phyloP scores from a whole-genome alignment of 805 yeast genomes.

The Schwanniomyces occidentalis region DNA sequence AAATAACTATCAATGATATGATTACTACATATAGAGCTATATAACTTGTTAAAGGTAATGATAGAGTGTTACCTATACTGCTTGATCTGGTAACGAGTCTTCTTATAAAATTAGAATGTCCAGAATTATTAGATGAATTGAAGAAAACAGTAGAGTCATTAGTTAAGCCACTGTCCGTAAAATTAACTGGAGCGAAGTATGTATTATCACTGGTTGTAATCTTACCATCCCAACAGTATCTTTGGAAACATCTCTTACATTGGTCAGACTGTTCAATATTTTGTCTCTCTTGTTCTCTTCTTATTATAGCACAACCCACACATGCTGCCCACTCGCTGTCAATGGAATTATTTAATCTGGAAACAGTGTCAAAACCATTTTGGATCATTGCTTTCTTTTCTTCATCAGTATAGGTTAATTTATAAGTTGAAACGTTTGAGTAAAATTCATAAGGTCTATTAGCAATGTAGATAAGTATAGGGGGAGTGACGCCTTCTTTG shows the following conservation, averaged over 20 bases:
- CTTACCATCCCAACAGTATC: constrained; percentile 43
- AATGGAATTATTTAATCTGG: constrained; percentile 34
- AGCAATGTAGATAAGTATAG: constrained; percentile 39
- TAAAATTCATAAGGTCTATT: constrained; percentile 35
- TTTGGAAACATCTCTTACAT: constrained; percentile 35
- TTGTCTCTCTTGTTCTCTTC: constrained; percentile 41
- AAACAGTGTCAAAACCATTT: constrained; percentile 38
- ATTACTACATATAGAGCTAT: too few species aligned
- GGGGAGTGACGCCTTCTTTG: constrained; percentile 37
- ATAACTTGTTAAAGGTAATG: too few species aligned
- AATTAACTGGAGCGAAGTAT: constrained; percentile 25
- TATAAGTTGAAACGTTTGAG: constrained; percentile 35
- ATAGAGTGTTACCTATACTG: too few species aligned
- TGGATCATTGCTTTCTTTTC: constrained; percentile 37
- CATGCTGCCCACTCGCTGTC: constrained; percentile 39
- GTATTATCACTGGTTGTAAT: constrained; percentile 9
- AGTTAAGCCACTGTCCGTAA: constrained; percentile 30
- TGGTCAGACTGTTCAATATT: constrained; percentile 35
- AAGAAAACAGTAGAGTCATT: constrained; percentile 17
- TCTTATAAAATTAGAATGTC: too few species aligned
- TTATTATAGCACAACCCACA: constrained; percentile 41
- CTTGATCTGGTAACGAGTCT: too few species aligned
- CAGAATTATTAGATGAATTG: too few species aligned
- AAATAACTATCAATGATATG: too few species aligned
- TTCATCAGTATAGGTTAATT: constrained; percentile 33